Conservation (phyloP, 2,329 filamentous ascomycete genomes). For the Paraconiothyrium brasiliense region DNA sequence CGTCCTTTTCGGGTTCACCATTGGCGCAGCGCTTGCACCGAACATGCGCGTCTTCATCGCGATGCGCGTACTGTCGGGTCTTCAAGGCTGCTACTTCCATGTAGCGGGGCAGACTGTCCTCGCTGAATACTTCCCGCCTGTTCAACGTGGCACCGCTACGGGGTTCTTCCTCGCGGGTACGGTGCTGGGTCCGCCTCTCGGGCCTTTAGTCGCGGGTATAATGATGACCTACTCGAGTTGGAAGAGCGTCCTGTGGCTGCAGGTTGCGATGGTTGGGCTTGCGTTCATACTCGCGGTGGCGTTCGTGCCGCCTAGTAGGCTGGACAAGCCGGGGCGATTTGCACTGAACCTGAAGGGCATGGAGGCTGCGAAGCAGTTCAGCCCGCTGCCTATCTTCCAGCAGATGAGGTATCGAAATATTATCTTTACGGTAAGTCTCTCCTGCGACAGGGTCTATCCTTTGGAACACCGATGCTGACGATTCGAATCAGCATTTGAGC, state of each 20-base stretch:
- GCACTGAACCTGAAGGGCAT: conserved; percentile 17
- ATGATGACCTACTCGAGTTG: conserved; percentile 43
- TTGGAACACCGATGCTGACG: neutral
- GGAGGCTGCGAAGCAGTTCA: conserved; percentile 25
- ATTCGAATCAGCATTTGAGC: conserved; percentile 23
- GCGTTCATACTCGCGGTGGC: conserved; percentile 39
- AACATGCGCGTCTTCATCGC: conserved; percentile 23
- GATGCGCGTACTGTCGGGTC: conserved; percentile 26
- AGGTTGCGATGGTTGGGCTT: conserved; percentile 41
- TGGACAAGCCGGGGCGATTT: conserved; percentile 16
- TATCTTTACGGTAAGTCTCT: conserved; percentile 27
- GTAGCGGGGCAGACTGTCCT: conserved; percentile 10
- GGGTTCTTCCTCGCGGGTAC: conserved; percentile 57
- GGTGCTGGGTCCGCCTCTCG: conserved; percentile 55
- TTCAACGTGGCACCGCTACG: conserved; percentile 54
- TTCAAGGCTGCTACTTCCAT: conserved; percentile 4
- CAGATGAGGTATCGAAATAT: conserved; percentile 35
- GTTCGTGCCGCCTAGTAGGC: conserved; percentile 26
- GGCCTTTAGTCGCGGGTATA: conserved; percentile 41
- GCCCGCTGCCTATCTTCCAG: conserved; percentile 31
- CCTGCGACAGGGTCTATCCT: no score
- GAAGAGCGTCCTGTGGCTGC: conserved; percentile 46
- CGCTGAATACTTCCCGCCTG: conserved; percentile 32
- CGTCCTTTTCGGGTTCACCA: conserved; percentile 23
- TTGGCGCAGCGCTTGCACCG: conserved; percentile 25